Evolutionary conservation across 352 stramenopile genomes (phyloP).

Genomic region (Phytophthora sp.): DNA sequence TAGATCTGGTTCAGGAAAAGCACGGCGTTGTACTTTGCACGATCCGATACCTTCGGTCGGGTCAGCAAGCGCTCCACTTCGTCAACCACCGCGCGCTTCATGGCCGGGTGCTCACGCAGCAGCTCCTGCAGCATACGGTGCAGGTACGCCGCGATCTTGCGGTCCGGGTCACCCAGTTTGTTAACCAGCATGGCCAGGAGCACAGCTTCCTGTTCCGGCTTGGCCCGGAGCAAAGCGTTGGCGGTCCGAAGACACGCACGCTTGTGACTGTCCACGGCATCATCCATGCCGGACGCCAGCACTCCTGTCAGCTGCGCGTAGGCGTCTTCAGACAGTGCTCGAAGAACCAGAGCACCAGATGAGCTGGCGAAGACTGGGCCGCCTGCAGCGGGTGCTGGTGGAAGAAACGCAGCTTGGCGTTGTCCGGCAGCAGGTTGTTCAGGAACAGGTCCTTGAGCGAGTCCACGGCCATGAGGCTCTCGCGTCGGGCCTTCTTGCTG

Average conservation of each 20-base stretch:
- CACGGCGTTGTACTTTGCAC: slow-evolving; percentile 88
- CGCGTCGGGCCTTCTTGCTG: slow-evolving; percentile 89
- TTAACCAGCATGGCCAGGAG: slow-evolving; percentile 98
- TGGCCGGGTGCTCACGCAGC: slow-evolving; percentile 94
- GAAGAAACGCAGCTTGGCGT: slow-evolving; percentile 84
- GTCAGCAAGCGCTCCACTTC: slow-evolving; percentile 91
- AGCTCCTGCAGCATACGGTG: slow-evolving; percentile 93
- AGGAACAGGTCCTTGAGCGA: slow-evolving; percentile 95
- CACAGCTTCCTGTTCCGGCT: slow-evolving; percentile 95
- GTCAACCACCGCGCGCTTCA: slow-evolving; percentile 96
- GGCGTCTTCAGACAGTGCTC: slow-evolving; percentile 83
- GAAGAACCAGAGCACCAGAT: slow-evolving; percentile 83
- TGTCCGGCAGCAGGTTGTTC: slow-evolving; percentile 89
- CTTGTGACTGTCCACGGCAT: slow-evolving; percentile 86
- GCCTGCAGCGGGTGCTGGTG: slow-evolving; percentile 75
- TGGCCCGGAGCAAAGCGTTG: slow-evolving; percentile 83
- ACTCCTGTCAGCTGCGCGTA: slow-evolving; percentile 75
- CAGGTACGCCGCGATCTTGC: slow-evolving; percentile 94
- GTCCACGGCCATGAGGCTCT: slow-evolving; percentile 91
- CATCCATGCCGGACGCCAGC: slow-evolving; percentile 78
- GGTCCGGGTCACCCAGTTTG: slow-evolving; percentile 96
- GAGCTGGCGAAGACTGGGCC: slow-evolving; percentile 48
- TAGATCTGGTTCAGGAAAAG: slow-evolving; percentile 89
- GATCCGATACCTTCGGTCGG: slow-evolving; percentile 75
- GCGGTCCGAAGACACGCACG: slow-evolving; percentile 78